Conservation (phyloP, 164 flowering plant species). For the Brasenia schreberi region DNA sequence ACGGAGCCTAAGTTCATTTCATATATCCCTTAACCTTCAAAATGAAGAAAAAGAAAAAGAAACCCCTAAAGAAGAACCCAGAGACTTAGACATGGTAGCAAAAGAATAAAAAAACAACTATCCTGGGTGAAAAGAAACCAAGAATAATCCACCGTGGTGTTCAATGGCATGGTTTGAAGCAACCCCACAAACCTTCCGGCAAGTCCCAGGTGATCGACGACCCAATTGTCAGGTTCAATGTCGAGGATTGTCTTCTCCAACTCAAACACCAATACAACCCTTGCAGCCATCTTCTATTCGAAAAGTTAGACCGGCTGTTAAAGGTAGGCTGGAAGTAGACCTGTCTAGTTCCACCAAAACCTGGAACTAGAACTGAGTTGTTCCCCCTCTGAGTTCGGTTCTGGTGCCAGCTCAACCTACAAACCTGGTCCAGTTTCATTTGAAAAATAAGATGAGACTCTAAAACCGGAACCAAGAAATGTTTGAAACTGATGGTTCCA, state of each 20-base stretch:
- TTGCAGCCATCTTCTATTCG: conserved; percentile 23
- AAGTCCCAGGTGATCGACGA: conserved; percentile 46
- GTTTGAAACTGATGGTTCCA: too few species aligned
- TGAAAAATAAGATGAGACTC: background rate
- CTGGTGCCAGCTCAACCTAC: background rate
- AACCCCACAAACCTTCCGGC: conserved; percentile 52
- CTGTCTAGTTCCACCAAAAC: too few species aligned
- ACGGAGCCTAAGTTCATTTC: too few species aligned
- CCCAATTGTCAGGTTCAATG: conserved; percentile 70
- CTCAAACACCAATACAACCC: conserved; percentile 51
- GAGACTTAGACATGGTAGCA: too few species aligned
- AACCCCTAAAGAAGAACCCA: too few species aligned
- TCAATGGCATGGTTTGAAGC: conserved; percentile 75
- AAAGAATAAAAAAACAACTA: too few species aligned
- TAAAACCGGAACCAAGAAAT: background rate
- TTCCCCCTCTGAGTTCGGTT: background rate
- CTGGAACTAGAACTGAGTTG: too few species aligned
- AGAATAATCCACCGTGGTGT: conserved; percentile 71
- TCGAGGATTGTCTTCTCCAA: conserved; percentile 80
- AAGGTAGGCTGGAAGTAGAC: background rate
- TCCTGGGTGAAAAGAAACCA: too few species aligned
- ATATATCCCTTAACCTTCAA: too few species aligned
- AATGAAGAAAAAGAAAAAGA: too few species aligned
- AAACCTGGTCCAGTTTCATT: background rate
- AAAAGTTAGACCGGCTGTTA: background rate